Conservation (phyloP, 2,329 filamentous ascomycete species). For the Calonectria naviculata region DNA sequence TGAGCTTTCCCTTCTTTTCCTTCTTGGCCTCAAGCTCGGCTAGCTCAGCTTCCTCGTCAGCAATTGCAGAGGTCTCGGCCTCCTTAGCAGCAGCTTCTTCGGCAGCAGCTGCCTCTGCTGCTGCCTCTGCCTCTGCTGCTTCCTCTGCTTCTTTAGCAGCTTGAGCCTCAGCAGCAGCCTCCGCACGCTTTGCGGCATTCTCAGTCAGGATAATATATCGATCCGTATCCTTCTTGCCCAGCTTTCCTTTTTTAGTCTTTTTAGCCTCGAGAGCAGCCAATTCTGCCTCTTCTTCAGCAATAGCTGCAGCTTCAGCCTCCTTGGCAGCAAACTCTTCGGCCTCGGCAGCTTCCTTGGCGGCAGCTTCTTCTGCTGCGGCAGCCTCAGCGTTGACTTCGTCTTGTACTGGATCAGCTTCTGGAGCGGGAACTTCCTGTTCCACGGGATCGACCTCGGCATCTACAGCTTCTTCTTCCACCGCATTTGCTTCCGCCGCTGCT, state of each 20-base stretch:
- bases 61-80: slow-evolving; percentile 18
- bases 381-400: slow-evolving; percentile 44
- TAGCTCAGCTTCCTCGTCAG: slow-evolving; percentile 24
- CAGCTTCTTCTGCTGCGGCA: slow-evolving; percentile 28
- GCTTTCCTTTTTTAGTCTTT: slow-evolving; percentile 36
- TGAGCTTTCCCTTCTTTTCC: slow-evolving; percentile 58
- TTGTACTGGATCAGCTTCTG: slow-evolving; percentile 29
- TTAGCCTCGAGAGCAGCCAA: slow-evolving; percentile 29
- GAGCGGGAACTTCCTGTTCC: slow-evolving; percentile 28
- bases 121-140: slow-evolving; percentile 28
- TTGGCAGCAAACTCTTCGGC: background rate
- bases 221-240: slow-evolving; percentile 35
- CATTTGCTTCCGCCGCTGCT: slow-evolving; percentile 16
- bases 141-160: slow-evolving; percentile 40
- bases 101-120: slow-evolving; percentile 27
- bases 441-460: slow-evolving; percentile 23
- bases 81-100: slow-evolving; percentile 23
- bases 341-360: slow-evolving; percentile 22
- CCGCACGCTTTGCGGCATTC: slow-evolving; percentile 33
- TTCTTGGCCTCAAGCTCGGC: slow-evolving; percentile 51
- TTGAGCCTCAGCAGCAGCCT: slow-evolving; percentile 20
- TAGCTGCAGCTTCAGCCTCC: slow-evolving; percentile 29
- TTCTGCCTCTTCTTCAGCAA: slow-evolving; percentile 34
- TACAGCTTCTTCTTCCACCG: slow-evolving; percentile 23
- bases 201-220: slow-evolving; percentile 30